Base-by-base conservation (phyloP, 164 flowering plant genomes). In the Buxus sempervirens region DNA sequence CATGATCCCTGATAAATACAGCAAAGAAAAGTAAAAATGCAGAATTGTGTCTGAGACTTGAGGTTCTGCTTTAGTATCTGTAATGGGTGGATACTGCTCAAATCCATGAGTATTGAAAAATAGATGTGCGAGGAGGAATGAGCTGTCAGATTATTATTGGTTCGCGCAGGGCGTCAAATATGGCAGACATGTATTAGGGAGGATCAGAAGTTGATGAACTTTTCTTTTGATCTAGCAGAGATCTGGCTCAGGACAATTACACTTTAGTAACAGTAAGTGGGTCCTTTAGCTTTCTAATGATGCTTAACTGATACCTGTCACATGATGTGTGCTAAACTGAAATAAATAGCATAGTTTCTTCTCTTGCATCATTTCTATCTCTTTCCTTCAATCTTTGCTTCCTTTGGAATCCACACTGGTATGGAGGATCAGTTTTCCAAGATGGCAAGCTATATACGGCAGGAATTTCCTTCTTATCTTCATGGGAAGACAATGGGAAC, bases 351-450 rank as follows among this genome's bases (percentile, higher is more conserved):
- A 51, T 26, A 53, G 58, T 70, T 19, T 54, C 56, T 65, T 64
- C 53, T 41, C 61, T 70, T 74, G 58, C 55, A 67, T 62, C 72
- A 74, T 72, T 63, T 68, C 65, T 63, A 18, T 71, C 21, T 67
- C 38, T 66, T 18, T 56, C n/a, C 63, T 55, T 61, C 49, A 32
- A 32, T 32, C 36, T 16, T 54, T 55, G 36, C 51, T 48, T 28
- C 60, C 41, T 38, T 6, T 9, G 16, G 32, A 14, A 15, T 51
- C 55, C 28, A 32, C 19, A 8, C 53, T 54, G 24, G 9, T 19
- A 81, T 83, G 86, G 82, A 77, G 48, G 80, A 80, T 55, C 79
- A 79, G 58, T 72, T 68, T 73, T 72, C 79, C 4, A 79, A 71
- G 70, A 74, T 76, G 68, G 74, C 76, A 77, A 70, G 77, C 69